Conservation (phyloP, 1,139 yeast genomes). For the Candida labiduridarum region DNA sequence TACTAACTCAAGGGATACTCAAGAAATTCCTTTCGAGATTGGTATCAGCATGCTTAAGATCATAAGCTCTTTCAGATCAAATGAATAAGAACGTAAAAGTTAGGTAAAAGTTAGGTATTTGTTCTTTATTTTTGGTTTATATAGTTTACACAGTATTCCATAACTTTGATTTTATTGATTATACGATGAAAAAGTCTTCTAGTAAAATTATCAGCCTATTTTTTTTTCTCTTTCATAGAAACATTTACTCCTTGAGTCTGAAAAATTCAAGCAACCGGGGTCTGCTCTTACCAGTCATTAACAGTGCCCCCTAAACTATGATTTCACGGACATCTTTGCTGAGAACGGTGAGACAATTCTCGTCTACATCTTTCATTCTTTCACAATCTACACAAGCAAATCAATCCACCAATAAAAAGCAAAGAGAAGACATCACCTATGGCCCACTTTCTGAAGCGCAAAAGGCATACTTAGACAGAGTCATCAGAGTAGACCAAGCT, state of each 20-base stretch:
- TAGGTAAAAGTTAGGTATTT: not conserved
- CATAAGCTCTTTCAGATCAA: slow-evolving; percentile 32
- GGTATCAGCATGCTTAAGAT: slow-evolving; percentile 53
- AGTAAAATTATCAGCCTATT: not conserved
- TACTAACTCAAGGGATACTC: slow-evolving; percentile 63
- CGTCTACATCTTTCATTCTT: not conserved
- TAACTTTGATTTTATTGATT: not conserved
- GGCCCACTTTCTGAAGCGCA: slow-evolving; percentile 60
- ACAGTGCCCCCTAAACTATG: not conserved
- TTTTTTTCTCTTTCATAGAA: not conserved
- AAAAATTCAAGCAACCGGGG: not conserved
- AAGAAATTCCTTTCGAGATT: slow-evolving; percentile 47
- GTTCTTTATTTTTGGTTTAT: not conserved
- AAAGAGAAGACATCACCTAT: slow-evolving; percentile 28
- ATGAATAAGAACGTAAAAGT: slow-evolving; percentile 7
- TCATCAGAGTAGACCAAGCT: slow-evolving; percentile 93
- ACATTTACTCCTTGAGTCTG: not conserved
- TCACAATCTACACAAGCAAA: not conserved
- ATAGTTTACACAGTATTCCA: not conserved
- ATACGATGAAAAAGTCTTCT: slow-evolving; percentile 1
- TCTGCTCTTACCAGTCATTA: not conserved
- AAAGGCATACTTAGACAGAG: slow-evolving; percentile 70
- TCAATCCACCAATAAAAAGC: slow-evolving; percentile 20
- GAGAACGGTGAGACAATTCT: slow-evolving; percentile 4
- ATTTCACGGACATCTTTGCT: not conserved